These are phyloP conservation scores for Panus rudis DNA, from an alignment of 768 basidiomycete species.

Conservation along the genomic window DNA sequence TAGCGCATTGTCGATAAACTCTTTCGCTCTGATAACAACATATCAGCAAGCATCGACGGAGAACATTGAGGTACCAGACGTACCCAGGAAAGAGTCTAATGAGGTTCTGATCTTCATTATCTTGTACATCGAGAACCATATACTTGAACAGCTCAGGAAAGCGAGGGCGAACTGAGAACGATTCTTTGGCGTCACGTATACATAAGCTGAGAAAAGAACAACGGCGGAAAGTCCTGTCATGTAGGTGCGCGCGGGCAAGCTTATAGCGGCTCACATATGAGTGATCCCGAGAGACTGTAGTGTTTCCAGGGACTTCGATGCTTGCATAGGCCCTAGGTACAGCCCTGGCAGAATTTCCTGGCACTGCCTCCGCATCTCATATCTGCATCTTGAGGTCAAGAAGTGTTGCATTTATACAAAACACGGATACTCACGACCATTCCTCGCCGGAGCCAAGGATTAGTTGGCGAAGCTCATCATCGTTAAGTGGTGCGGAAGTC, in stretches of 20 bases:
- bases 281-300: conserved; percentile 64
- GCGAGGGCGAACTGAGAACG: conserved; percentile 81
- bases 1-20: conserved; percentile 69
- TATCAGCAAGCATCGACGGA: neutral
- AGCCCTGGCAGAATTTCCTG: conserved; percentile 86
- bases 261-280: conserved; percentile 55
- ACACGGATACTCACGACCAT: conserved; percentile 53
- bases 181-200: conserved; percentile 84
- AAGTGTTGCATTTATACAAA: neutral
- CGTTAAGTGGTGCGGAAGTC: neutral
- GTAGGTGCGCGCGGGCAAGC: neutral
- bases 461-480: conserved; percentile 44
- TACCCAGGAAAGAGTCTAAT: conserved; percentile 86
- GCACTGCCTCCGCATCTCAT: conserved; percentile 94
- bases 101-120: conserved; percentile 92
- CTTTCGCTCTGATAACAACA: conserved; percentile 48
- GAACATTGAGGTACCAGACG: conserved; percentile 17
- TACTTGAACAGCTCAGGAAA: conserved; percentile 78
- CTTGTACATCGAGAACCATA: conserved; percentile 78
- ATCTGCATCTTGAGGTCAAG: conserved; percentile 35
- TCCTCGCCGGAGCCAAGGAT: conserved; percentile 80
- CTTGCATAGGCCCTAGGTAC: conserved; percentile 80
- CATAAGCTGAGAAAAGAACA: conserved; percentile 50
- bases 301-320: conserved; percentile 73
- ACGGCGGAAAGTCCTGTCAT: conserved; percentile 1